A percentile compares a stretch with the other conserved stretches of the same genome.
These are phyloP conservation scores for Cenchrus fungigraminus DNA, from an alignment of 176 grass and related monocot species.

Conservation along the genomic window DNA sequence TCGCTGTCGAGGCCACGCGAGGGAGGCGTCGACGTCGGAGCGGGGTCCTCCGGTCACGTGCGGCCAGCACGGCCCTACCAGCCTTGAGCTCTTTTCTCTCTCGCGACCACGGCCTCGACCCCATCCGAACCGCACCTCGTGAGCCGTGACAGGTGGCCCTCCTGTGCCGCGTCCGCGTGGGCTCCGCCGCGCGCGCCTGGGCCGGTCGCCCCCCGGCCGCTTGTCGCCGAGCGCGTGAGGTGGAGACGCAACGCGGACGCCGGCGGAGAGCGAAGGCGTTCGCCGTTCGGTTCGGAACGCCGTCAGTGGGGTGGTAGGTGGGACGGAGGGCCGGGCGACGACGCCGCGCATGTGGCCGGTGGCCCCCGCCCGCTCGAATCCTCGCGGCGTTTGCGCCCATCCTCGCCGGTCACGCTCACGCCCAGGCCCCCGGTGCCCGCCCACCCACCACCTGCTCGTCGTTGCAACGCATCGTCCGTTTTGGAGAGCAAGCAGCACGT, in stretches of 20 bases:
- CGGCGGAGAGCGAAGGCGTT: not conserved
- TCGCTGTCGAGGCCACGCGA: not conserved
- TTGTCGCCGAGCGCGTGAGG: conserved; percentile 36
- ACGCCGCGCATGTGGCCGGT: not conserved
- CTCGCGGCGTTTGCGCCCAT: not conserved
- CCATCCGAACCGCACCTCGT: not conserved
- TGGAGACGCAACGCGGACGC: too few relatives aligned
- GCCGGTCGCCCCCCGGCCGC: not conserved
- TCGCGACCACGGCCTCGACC: too few relatives aligned
- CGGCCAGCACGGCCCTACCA: not conserved
- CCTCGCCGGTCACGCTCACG: too few relatives aligned
- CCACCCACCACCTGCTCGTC: too few relatives aligned
- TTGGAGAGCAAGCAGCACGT: not conserved
- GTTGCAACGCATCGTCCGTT: not conserved
- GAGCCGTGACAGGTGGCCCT: conserved; percentile 21
- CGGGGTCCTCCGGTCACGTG: conserved; percentile 4
- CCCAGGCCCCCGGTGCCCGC: too few relatives aligned
- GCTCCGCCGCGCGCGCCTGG: conserved; percentile 1
- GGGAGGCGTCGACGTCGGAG: not conserved
- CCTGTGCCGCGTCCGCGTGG: conserved; percentile 34
- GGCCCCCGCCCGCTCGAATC: not conserved
- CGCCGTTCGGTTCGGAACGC: not conserved
- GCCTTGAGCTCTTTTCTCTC: too few relatives aligned
- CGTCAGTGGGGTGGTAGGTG: not conserved
- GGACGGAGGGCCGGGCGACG: not conserved